phyloP scores from a whole-genome alignment of 768 basidiomycete genomes.

The Boletus rubescentipes region DNA sequence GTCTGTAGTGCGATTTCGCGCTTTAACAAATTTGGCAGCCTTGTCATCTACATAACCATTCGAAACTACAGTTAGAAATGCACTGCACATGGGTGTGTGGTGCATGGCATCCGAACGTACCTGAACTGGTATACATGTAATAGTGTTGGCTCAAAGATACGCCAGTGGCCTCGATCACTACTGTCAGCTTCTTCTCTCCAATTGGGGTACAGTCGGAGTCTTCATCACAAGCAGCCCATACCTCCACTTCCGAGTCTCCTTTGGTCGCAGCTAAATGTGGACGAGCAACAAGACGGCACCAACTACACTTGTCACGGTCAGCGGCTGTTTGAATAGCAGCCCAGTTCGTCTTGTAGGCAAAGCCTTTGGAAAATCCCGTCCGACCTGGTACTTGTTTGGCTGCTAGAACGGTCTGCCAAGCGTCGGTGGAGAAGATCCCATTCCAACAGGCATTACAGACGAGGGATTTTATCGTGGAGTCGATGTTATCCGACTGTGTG shows the following conservation, averaged over 20 bases:
- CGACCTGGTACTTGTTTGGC: background rate
- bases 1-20: constrained; percentile 2
- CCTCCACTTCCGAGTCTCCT: background rate
- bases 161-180: background rate
- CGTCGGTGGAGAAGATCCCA: background rate
- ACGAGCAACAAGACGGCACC: background rate
- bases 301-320: background rate
- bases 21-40: background rate
- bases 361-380: background rate
- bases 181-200: background rate
- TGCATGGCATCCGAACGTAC: background rate
- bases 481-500: background rate
- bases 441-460: constrained; percentile 1
- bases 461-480: background rate
- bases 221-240: background rate
- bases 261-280: background rate
- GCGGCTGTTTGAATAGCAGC: background rate
- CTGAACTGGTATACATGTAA: background rate
- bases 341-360: background rate
- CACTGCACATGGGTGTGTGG: background rate
- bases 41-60: background rate
- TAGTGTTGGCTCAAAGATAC: background rate
- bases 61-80: background rate
- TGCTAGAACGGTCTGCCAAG: background rate
- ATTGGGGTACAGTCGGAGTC: background rate